Evolutionary conservation across 2,329 filamentous ascomycete genomes (phyloP).

Genomic region (Scorias spongiosa): DNA sequence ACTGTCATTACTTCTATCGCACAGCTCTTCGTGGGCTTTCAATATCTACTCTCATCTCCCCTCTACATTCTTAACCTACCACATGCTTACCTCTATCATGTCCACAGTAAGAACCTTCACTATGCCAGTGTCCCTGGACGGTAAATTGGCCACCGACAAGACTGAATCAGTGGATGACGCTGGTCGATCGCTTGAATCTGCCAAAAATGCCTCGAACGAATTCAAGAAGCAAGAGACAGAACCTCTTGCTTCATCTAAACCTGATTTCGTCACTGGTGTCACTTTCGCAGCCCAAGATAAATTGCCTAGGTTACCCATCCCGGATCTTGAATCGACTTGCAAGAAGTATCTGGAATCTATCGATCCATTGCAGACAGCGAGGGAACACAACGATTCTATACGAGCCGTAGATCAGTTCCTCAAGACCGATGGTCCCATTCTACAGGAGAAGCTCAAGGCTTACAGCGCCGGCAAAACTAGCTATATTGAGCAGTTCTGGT

Average conservation of each 20-base stretch:
- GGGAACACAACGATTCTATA: conserved; percentile 72
- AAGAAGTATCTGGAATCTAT: conserved; percentile 67
- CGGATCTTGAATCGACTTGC: conserved; percentile 65
- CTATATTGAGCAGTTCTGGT: conserved; percentile 99
- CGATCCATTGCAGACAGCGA: conserved; percentile 61
- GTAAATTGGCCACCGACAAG: conserved; percentile 14
- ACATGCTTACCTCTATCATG: conserved; percentile 32
- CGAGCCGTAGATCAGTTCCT: conserved; percentile 73
- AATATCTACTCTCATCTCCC: conserved; percentile 63
- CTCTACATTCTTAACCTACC: conserved; percentile 50
- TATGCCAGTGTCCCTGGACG: conserved; percentile 54
- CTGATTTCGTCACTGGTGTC: conserved; percentile 49
- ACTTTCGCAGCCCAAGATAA: conserved; percentile 83
- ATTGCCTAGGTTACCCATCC: conserved; percentile 83
- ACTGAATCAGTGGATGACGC: conserved; percentile 17
- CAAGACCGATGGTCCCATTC: conserved; percentile 59
- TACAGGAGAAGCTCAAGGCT: conserved; percentile 79
- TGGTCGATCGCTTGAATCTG: conserved; percentile 32
- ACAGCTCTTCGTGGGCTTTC: conserved; percentile 75
- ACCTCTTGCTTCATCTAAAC: conserved; percentile 34
- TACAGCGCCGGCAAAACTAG: conserved; percentile 86
- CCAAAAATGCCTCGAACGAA: conserved; percentile 37
- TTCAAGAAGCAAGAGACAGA: conserved; percentile 33
- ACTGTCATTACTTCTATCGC: conserved; percentile 88
- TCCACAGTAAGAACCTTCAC: conserved; percentile 54